phyloP scores from a whole-genome alignment of 352 stramenopile genomes.

The Peronosclerospora sorghi region DNA sequence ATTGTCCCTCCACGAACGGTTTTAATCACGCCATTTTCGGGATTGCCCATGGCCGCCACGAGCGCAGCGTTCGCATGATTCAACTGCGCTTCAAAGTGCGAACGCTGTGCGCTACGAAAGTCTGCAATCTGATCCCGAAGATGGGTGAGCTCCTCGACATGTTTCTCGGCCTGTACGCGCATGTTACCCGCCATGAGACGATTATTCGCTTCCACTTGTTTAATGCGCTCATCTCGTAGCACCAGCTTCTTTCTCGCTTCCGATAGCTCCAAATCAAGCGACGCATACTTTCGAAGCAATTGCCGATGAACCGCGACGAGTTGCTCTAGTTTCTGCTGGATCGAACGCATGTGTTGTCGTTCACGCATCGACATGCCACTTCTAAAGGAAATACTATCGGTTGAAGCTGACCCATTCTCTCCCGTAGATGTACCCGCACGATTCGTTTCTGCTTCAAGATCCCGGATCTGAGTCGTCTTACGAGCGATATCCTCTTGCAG shows the following conservation, averaged over 20 bases:
- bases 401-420: conserved; percentile 22
- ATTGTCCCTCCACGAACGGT: conserved; percentile 55
- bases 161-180: conserved; percentile 79
- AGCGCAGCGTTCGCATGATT: conserved; percentile 29
- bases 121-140: conserved; percentile 78
- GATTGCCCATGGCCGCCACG: conserved; percentile 13
- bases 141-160: conserved; percentile 80
- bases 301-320: conserved; percentile 85
- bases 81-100: conserved; percentile 64
- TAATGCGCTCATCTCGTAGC: conserved; percentile 85
- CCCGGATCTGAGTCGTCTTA: conserved; percentile 46
- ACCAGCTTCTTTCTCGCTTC: conserved; percentile 84
- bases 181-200: conserved; percentile 84
- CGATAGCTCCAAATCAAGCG: conserved; percentile 76
- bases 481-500: conserved; percentile 58
- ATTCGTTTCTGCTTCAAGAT: conserved; percentile 50
- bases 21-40: conserved; percentile 40
- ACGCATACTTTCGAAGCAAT: conserved; percentile 85
- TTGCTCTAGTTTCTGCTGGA: conserved; percentile 87
- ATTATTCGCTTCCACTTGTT: conserved; percentile 83
- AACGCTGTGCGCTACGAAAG: conserved; percentile 65
- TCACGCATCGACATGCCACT: conserved; percentile 72
- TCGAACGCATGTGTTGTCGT: conserved; percentile 79
- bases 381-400: conserved; percentile 5
- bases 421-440: conserved; percentile 20